Evolutionary conservation across 495 filamentous ascomycete genomes (phyloP).

Genomic region (Haplographium delicatum): DNA sequence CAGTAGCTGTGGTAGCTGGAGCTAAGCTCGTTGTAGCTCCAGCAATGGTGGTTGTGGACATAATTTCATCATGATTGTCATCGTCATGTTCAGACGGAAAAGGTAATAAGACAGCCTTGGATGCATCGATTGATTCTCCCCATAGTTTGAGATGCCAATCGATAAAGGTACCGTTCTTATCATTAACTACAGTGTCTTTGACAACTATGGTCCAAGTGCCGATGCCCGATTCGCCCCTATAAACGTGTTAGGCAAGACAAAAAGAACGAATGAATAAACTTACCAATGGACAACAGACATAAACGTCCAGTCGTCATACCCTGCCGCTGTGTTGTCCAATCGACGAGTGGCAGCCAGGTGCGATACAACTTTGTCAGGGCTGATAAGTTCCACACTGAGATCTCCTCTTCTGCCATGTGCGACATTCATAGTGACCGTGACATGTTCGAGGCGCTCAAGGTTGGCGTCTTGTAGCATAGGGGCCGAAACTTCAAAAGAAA

Average conservation of each 20-base stretch:
- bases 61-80: slow-evolving; percentile 56
- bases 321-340: slow-evolving; percentile 54
- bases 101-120: slow-evolving; percentile 65
- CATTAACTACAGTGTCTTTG: slow-evolving; percentile 78
- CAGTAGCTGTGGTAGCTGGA: slow-evolving; percentile 49
- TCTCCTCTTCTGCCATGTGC: slow-evolving; percentile 82
- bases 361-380: slow-evolving; percentile 74
- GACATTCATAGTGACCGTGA: slow-evolving; percentile 97
- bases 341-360: slow-evolving; percentile 72
- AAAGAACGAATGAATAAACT: slow-evolving; percentile 30
- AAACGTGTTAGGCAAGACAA: slow-evolving; percentile 17
- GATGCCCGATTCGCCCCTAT: slow-evolving; percentile 80
- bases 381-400: slow-evolving; percentile 86
- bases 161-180: slow-evolving; percentile 66
- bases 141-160: slow-evolving; percentile 95
- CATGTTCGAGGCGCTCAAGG: slow-evolving; percentile 80
- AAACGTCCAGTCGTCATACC: slow-evolving; percentile 98
- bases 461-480: slow-evolving; percentile 77
- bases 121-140: slow-evolving; percentile 77
- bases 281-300: slow-evolving; percentile 98
- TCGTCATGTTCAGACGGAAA: slow-evolving; percentile 83
- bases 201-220: slow-evolving; percentile 89
- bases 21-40: slow-evolving; percentile 36
- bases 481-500: slow-evolving; percentile 68
- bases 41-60: slow-evolving; percentile 33